Evolutionary conservation across 805 yeast species (phyloP), one percentile per base, ranked within the genome.

Genomic region (Ogataea populi-albae): DNA sequence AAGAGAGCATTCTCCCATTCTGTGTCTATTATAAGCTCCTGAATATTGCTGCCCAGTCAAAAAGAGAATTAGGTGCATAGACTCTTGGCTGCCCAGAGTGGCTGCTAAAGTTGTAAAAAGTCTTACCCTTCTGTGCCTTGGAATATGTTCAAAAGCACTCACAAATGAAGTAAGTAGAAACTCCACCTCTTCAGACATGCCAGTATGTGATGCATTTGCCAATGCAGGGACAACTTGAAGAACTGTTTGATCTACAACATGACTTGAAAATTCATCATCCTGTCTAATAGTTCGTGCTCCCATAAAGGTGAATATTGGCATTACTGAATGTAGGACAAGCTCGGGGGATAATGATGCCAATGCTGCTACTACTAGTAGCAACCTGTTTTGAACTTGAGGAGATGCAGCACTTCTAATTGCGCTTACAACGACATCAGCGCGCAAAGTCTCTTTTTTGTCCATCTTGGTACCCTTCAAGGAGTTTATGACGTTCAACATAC

Each of bases 261-360:
- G 85, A 21, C 83, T 83, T 0, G 97, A 87, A 54, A 86, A 91
- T 56, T 87, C 97, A 60, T 93, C 98, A 59, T 93, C 98, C 63
- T 93, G 96, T 53, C 96, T 81, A 34, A 93, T 77, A 10, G 97
- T 89, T 54, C 88, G 95, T 9, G 98, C 95, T 41, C 98, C 98
- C 98, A 93, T 93, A 52, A 93, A 93, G 1, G 98, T 93, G 68
- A 93, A 93, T 34, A 93, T 91, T n/a, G 98, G 98, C 98, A 93
- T 93, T 6, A 93, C 96, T 2, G 96, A 85, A 63, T 93, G 98
- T 35, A 93, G 67, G 19, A 93, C 88, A 20, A 84, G 77, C 54
- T 91, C 97, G 6, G 98, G 96, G 9, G 91, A 85, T 37, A 93
- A 64, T 1, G 87, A 69, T 1, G 98, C 98, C 47, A 93, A 66